Conservation (phyloP, 2,329 filamentous ascomycete species). For the Colletotrichum cordylinicola region DNA sequence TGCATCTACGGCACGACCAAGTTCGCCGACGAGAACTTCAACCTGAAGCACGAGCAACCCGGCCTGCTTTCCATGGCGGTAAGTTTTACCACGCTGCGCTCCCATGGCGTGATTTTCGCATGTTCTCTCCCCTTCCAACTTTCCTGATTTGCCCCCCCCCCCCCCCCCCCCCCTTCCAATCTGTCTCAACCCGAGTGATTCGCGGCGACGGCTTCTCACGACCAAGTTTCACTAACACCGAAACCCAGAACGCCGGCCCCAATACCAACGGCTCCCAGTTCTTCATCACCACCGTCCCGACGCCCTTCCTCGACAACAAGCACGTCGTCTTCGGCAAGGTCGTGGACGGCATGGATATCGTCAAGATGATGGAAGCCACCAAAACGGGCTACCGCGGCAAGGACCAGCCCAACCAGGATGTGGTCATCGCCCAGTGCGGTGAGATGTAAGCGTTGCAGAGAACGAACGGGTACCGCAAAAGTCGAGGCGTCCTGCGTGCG, state of each 20-base stretch:
- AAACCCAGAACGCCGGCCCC: slow-evolving; percentile 78
- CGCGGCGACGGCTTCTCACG: background rate
- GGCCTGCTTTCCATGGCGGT: slow-evolving; percentile 94
- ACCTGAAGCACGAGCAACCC: slow-evolving; percentile 75
- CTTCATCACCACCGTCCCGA: slow-evolving; percentile 91
- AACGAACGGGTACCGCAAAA: background rate
- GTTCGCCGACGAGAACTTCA: slow-evolving; percentile 93
- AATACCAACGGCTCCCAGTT: slow-evolving; percentile 97
- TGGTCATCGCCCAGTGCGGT: slow-evolving; percentile 85
- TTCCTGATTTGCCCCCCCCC: background rate
- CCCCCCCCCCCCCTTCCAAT: background rate
- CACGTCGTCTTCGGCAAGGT: slow-evolving; percentile 97
- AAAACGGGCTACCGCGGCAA: slow-evolving; percentile 76
- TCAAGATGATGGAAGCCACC: slow-evolving; percentile 90
- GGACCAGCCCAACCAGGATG: slow-evolving; percentile 85
- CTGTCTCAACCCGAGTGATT: background rate
- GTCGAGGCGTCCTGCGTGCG: background rate
- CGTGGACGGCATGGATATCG: slow-evolving; percentile 86
- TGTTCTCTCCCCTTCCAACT: background rate
- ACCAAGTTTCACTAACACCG: background rate
- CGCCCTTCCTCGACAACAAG: slow-evolving; percentile 88
- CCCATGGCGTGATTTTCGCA: background rate
- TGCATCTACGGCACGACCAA: slow-evolving; percentile 86
- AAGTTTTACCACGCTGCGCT: slow-evolving; percentile 40
- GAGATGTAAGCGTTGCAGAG: slow-evolving; percentile 73